These are phyloP conservation scores for Silene vulgaris DNA, from an alignment of 179 eudicot genomes.

Conservation along the genomic window DNA sequence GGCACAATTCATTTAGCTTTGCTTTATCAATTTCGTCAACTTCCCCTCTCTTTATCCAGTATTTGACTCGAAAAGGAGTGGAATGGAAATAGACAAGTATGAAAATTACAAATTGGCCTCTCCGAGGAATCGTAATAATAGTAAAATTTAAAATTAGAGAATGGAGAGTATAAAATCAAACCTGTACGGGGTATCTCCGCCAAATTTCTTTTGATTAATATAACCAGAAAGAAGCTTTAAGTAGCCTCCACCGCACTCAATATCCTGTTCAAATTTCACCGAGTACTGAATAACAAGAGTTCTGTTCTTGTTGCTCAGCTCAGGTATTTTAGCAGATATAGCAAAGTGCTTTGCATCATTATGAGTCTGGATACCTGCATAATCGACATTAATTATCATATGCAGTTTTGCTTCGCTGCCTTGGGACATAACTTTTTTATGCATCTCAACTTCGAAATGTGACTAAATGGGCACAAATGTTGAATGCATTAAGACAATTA, in stretches of 20 bases:
- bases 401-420: not conserved
- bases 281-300: constrained; percentile 79
- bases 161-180: constrained; percentile 18
- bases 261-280: constrained; percentile 70
- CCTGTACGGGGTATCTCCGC: constrained; percentile 93
- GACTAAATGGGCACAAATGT: not conserved
- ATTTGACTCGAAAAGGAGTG: not conserved
- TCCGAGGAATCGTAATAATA: not conserved
- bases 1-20: not conserved
- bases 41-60: not conserved
- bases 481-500: not conserved
- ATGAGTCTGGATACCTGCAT: constrained; percentile 65
- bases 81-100: not conserved
- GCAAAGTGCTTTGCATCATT: constrained; percentile 69
- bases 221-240: constrained; percentile 74
- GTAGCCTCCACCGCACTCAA: constrained; percentile 91
- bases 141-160: not conserved
- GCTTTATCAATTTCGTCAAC: not conserved
- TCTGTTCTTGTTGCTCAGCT: constrained; percentile 65
- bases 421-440: not conserved
- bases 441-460: not conserved
- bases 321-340: constrained; percentile 67
- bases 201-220: constrained; percentile 85
- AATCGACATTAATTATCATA: not conserved
- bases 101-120: too few relatives aligned